Evolutionary conservation across 495 filamentous ascomycete species (phyloP), one percentile per base, ranked within the genome.

Genomic region (Sphaerosporella brunnea): DNA sequence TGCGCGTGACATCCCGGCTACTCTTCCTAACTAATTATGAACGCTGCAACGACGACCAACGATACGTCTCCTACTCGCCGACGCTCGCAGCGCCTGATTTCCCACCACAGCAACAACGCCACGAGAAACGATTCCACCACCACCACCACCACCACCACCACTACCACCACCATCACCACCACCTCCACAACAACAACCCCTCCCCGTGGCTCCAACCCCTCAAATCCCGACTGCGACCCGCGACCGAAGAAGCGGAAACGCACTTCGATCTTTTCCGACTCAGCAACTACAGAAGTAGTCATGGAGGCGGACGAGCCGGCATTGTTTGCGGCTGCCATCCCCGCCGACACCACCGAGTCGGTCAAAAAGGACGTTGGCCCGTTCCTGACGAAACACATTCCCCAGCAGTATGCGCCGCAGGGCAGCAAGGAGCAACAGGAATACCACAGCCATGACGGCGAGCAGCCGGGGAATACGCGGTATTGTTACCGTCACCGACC

Each of bases 401-500:
- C 85, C 1, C 73, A 73, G 34, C 73, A 85, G 58, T 92, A 93
- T 62, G 81, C 81, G 2, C 80, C 79, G 2, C 42, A 68, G 63
- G 51, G 64, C 55, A 25, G 53, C 61, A 24, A 61, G 58, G 49
- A 65, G 59, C 32, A 70, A 39, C 54, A 55, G 7, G 45, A 57
- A 19, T 43, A 28, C n/a, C 47, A 61, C 4, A 21, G n/a, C 11
- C 51, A 54, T 25, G 30, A 54, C 15, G 59, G 55, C 25, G 48
- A 49, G 40, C 55, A 71, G 51, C 66, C 77, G 43, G 68, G 71
- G 3, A 94, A 90, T 60, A 90, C 84, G 39, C 85, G 80, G 62
- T 96, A 84, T 66, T 99, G 90, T 64, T 96, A 99, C 63, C 77
- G 90, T 24, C 90, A 99, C 62, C 73, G 82, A 36, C 92, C 90